Base-by-base conservation (phyloP, 176 grass and related monocot genomes). In the Aegilops bicornis region DNA sequence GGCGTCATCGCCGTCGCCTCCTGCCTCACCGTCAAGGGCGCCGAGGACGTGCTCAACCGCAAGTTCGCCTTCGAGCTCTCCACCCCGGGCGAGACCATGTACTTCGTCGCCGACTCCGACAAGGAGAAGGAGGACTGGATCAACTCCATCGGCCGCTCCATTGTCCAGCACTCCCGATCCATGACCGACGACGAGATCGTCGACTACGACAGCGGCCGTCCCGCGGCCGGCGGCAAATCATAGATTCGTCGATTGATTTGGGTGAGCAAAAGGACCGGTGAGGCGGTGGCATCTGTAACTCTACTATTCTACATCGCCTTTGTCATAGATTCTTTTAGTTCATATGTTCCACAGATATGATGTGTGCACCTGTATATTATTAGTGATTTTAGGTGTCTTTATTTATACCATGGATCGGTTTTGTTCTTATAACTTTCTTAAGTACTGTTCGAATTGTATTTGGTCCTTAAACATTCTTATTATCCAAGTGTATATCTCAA, bases 101-200 rank as follows among this genome's bases (percentile, higher is more conserved):
- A 99, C 89, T 96, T 99, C 90, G 95, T 99, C 79, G 94, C 90
- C 10, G 97, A 99, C 84, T 91, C 97, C 22, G 97, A 99, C 36
- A 99, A 96, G 94, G 97, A 99, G 86, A 98, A 98, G 89, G 97
- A 98, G 82, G 97, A 99, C 70, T 99, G 97, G 97, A 99, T 99
- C 92, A 99, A 96, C 85, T 96, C 97, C 90, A 90, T 99, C 85
- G 94, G 94, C 6, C 93, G 96, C 63, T 98, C 96, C 86, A 98
- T 98, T 71, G 92, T 98, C 3, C 93, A 98, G 90, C 96, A 98
- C 87, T 98, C 96, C 24, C 79, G 93, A 24, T 98, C 93, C 82
- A 81, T 96, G 64, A 95, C 96, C 33, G 92, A 98, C 64, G 70
- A 89, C 31, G 93, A 98, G 82, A 87, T 98, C 39, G 86, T 98